phyloP scores from a whole-genome alignment of 2,329 filamentous ascomycete genomes.

The Colletotrichum sublineola region DNA sequence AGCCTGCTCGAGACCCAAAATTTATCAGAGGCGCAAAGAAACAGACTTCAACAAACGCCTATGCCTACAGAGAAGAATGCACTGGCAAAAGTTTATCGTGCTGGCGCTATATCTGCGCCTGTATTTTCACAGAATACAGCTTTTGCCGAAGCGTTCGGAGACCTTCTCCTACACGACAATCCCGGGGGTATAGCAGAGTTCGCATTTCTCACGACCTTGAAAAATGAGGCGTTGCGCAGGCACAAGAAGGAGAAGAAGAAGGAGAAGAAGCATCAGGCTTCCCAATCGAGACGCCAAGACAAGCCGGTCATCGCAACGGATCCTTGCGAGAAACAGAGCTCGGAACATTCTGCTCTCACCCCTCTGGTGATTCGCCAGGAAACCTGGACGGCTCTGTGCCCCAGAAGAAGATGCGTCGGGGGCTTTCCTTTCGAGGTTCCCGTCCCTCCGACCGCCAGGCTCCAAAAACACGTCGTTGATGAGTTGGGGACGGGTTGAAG shows the following conservation, averaged over 20 bases:
- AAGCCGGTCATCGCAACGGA: neutral
- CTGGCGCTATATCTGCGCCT: neutral
- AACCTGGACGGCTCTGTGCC: conserved; percentile 8
- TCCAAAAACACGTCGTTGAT: neutral
- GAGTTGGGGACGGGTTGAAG: neutral
- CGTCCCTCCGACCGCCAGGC: neutral
- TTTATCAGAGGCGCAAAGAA: neutral
- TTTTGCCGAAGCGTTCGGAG: neutral
- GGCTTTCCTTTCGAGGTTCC: conserved; percentile 9
- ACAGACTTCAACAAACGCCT: neutral
- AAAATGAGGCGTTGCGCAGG: neutral
- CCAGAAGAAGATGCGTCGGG: neutral
- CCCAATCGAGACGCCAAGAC: neutral
- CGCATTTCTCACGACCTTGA: neutral
- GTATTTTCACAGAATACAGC: neutral
- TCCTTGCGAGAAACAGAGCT: neutral
- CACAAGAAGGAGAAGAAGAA: neutral
- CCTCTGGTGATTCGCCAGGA: neutral
- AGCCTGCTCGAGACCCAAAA: neutral
- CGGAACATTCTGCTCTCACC: neutral
- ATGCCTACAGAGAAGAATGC: neutral
- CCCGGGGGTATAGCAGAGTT: neutral
- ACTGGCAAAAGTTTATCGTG: neutral
- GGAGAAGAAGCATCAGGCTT: too few species aligned
- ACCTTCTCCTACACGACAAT: neutral